Evolutionary conservation across 2,329 filamentous ascomycete species (phyloP), one percentile per base, ranked within the genome.

Genomic region (Cylindrodendrum hubeiense): DNA sequence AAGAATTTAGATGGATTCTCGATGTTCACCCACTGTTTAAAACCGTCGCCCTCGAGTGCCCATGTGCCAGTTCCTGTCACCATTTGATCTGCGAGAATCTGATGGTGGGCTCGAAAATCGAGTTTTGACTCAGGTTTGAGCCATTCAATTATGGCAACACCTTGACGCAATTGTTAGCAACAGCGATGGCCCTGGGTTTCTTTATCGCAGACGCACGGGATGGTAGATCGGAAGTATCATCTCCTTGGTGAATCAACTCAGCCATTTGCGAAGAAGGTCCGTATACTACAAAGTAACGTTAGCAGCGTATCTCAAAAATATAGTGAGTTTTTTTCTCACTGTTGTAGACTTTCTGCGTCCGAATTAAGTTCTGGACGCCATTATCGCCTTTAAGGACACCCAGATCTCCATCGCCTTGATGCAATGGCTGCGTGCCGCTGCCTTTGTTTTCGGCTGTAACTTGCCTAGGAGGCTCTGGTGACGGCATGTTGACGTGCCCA

Each of bases 181-280:
- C 24, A 8, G 0, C 4, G 1, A 2, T 19, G n/a, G 7, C 3
- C 5, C 2, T n/a, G 17, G 8, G 24, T n/a, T 9, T 12, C 2
- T 30, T 10, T 7, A 22, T 10, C 4, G 24, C 10, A 28, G 17
- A 26, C 44, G 17, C 6, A 47, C 44, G 24, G 8, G 44, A n/a
- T 47, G 44, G 10, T 26, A n/a, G 44, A 19, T 47, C 26, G 17
- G 15, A 47, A 28, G 7, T 8, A n/a, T 30, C 44, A 6, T 30
- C 44, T n/a, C 44, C 44, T 28, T 28, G 24, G 13, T 47, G 44
- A 28, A 47, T 47, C 24, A 47, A n/a, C 24, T 47, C 44, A 5
- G 44, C 24, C 24, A 47, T 28, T 5, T 47, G 44, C 17, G 44
- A 30, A 24, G 44, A 47, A 7, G 44, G 4, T 10, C 22, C 12